phyloP scores from a whole-genome alignment of 2,329 filamentous ascomycete genomes.

The Triangularia setosa region DNA sequence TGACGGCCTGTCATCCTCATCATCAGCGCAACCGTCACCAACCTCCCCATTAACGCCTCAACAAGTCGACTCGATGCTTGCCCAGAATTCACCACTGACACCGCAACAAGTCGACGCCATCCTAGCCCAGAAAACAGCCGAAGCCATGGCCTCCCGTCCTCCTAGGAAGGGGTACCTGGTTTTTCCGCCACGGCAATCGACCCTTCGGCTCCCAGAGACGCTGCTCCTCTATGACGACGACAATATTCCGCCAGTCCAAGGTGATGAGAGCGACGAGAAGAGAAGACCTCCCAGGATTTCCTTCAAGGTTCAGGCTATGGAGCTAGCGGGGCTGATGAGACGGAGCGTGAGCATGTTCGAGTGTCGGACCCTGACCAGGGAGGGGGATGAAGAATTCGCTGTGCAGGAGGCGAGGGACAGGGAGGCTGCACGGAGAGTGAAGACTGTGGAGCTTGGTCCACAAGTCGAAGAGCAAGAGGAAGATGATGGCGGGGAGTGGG shows the following conservation, averaged over 20 bases:
- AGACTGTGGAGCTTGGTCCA: conserved; percentile 1
- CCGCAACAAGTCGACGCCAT: conserved; percentile 3
- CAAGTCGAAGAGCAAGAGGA: not conserved
- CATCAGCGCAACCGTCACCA: not conserved
- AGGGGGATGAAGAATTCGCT: conserved; percentile 41
- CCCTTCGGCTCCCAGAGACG: conserved; percentile 46
- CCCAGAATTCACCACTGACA: conserved; percentile 5
- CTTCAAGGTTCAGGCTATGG: conserved; percentile 44
- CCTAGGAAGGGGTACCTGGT: conserved; percentile 41
- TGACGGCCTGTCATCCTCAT: conserved; percentile 1
- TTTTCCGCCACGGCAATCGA: conserved; percentile 47
- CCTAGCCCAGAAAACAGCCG: conserved; percentile 3
- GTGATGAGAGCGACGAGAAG: not conserved
- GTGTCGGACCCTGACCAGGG: conserved; percentile 21
- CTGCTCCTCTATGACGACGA: conserved; percentile 44
- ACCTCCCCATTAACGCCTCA: not conserved
- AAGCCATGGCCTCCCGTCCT: not conserved
- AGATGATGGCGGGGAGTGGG: not conserved
- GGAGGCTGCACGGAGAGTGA: conserved; percentile 30
- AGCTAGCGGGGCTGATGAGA: conserved; percentile 46
- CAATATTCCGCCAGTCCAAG: not conserved
- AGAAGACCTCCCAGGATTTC: conserved; percentile 34
- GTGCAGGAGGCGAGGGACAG: conserved; percentile 31
- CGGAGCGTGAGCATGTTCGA: conserved; percentile 46
- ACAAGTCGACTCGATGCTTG: conserved; percentile 4